Evolutionary conservation across 208 protist genomes (phyloP).

Genomic region (Leishmania tarentolae): DNA sequence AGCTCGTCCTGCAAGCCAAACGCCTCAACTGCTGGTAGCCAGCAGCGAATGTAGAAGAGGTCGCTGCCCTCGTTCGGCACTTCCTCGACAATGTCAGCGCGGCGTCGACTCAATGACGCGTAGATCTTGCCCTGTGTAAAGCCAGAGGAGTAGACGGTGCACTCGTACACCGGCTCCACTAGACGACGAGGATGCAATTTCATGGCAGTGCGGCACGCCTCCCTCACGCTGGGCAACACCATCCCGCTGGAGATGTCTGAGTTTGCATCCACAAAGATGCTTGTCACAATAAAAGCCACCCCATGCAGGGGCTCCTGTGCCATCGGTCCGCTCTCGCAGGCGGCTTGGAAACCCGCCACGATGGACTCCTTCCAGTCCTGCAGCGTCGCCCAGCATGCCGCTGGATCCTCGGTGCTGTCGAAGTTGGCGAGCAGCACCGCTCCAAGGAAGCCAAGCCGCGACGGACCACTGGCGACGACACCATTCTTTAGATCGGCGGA

Average conservation of each 20-base stretch:
- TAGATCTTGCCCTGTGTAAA: conserved; percentile 90
- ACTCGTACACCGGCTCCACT: conserved; percentile 97
- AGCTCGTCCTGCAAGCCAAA: conserved; percentile 98
- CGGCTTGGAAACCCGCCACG: conserved; percentile 96
- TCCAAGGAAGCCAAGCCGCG: conserved; percentile 73
- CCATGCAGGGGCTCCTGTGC: conserved; percentile 98
- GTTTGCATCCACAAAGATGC: conserved; percentile 49
- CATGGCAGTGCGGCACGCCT: conserved; percentile 95
- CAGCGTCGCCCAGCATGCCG: conserved; percentile 39
- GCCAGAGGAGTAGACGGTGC: conserved; percentile 95
- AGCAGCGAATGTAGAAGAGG: conserved; percentile 94
- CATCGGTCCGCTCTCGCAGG: conserved; percentile 94
- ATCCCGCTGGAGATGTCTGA: conserved; percentile 84
- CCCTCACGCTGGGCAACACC: conserved; percentile 93
- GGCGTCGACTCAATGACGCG: conserved; percentile 82
- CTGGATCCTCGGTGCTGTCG: conserved; percentile 36
- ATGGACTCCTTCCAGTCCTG: conserved; percentile 84
- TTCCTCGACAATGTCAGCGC: conserved; percentile 94
- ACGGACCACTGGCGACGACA: conserved; percentile 62
- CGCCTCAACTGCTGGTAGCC: conserved; percentile 96
- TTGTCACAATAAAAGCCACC: conserved; percentile 86
- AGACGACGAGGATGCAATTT: conserved; percentile 90
- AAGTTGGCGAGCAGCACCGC: conserved; percentile 75
- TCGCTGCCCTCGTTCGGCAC: conserved; percentile 96
- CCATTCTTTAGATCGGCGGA: conserved; percentile 43